These are phyloP conservation scores for Neopestalotiopsis clavispora DNA, from an alignment of 2,329 filamentous ascomycete species.

Conservation along the genomic window DNA sequence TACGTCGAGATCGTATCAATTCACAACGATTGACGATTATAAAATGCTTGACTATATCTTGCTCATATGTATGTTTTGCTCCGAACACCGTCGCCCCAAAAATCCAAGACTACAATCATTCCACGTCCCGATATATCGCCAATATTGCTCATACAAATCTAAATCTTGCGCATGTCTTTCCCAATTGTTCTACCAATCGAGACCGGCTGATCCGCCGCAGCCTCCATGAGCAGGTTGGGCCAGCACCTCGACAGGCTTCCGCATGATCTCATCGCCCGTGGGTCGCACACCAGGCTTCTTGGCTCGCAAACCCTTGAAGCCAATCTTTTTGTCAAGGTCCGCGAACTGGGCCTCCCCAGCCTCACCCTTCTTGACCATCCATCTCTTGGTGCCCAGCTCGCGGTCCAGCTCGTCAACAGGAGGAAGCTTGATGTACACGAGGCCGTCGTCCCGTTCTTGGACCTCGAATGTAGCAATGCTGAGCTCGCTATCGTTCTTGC, in stretches of 20 bases:
- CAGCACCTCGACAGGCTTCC: conserved; percentile 43
- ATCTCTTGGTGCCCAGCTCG: conserved; percentile 77
- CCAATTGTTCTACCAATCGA: conserved; percentile 47
- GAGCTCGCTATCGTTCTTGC: conserved; percentile 74
- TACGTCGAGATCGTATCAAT: no score
- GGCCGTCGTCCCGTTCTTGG: conserved; percentile 74
- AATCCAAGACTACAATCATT: neutral
- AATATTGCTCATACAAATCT: neutral
- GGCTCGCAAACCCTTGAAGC: conserved; percentile 47
- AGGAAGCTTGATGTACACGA: conserved; percentile 81
- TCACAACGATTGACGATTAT: no score
- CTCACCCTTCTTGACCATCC: conserved; percentile 79
- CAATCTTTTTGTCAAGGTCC: conserved; percentile 52
- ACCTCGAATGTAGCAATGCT: conserved; percentile 83
- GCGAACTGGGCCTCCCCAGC: conserved; percentile 41
- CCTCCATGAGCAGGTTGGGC: conserved; percentile 32
- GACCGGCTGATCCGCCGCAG: conserved; percentile 44
- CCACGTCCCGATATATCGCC: neutral
- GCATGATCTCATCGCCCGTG: conserved; percentile 37
- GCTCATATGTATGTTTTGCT: no score
- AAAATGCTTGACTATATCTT: no score
- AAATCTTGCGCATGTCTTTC: neutral
- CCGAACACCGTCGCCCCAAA: no score
- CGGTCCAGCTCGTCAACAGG: conserved; percentile 81
- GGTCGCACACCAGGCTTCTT: conserved; percentile 48